Conservation (phyloP, 768 basidiomycete genomes). For the Exidia glandulosa region DNA sequence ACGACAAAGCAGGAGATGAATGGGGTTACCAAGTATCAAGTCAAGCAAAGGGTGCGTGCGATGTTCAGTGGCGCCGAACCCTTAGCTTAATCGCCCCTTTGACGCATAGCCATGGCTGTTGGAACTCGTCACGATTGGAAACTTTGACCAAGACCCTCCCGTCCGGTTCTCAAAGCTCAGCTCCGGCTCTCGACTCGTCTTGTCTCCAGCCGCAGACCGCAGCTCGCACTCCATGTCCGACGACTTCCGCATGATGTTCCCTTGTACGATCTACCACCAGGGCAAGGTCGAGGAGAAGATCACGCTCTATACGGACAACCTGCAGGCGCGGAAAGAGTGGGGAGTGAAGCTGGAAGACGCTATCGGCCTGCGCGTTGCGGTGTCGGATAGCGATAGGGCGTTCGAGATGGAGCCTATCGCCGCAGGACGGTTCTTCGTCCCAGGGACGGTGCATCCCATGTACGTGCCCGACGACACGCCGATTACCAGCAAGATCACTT, state of each 20-base stretch:
- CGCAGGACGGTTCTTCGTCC: constrained; percentile 19
- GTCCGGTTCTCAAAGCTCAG: constrained; percentile 1
- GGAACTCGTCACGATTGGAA: constrained; percentile 24
- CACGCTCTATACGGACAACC: constrained; percentile 27
- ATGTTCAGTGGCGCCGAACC: not conserved
- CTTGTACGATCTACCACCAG: constrained; percentile 26
- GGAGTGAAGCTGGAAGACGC: constrained; percentile 25
- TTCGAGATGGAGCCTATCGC: constrained; percentile 25
- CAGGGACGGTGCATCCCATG: constrained; percentile 3
- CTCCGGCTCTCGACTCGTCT: not conserved
- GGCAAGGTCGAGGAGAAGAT: constrained; percentile 27
- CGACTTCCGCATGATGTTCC: constrained; percentile 22
- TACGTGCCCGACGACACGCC: not conserved
- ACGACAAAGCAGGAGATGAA: constrained; percentile 77
- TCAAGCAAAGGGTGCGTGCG: not conserved
- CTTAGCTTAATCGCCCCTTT: not conserved
- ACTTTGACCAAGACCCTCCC: constrained; percentile 13
- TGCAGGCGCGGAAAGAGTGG: constrained; percentile 23
- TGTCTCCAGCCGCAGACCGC: not conserved
- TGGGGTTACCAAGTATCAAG: constrained; percentile 54
- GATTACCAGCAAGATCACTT: constrained; percentile 79
- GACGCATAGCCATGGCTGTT: constrained; percentile 26
- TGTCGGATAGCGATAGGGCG: constrained; percentile 25
- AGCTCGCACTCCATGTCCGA: not conserved
- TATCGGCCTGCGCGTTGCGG: constrained; percentile 21